Evolutionary conservation across 179 eudicot species (phyloP), one percentile per base, ranked within the genome.

Genomic region (Dionaea muscipula): DNA sequence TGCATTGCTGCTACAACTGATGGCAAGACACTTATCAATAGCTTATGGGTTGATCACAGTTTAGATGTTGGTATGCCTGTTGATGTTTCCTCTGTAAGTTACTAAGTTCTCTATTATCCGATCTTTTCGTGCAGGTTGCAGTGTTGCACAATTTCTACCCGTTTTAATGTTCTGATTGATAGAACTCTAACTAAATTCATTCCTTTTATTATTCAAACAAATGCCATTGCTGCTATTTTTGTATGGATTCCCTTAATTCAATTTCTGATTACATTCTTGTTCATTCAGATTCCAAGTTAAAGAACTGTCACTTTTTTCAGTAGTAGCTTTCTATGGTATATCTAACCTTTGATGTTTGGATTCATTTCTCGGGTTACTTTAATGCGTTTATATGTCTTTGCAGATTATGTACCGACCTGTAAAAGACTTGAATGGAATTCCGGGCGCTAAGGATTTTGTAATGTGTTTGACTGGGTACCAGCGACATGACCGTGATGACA

Each of bases 381-480:
- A 33, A 10, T 57, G n/a, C 23, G 7, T 10, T 31, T 2, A 44
- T 46, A 37, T 52, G 28, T 28, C 24, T 25, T 63, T 52, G 14
- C 69, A 91, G 98, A 64, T 84, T 47, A 68, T 91, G 84, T 91
- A 84, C 64, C 68, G 73, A 64, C 98, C 98, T 39, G 47, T 61
- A 23, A 78, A 63, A 63, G 88, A 78, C 41, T 67, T 68, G 65
- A 76, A 71, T 68, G 98, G 98, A 46, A 82, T 91, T 70, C 84
- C 81, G 2, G 94, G 84, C 47, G 95, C 98, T 11, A 72, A 84
- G 26, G 55, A 75, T 41, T 62, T 87, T 47, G 47, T 81, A 50
- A 68, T 84, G 26, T 87, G 95, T 66, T 75, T 91, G 76, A 91
- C 98, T 50, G 98, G 98, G 64, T 91, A 84, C 62, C 84, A 67